phyloP scores from a whole-genome alignment of 108 stramenopile genomes.

The Parietichytrium sp. region DNA sequence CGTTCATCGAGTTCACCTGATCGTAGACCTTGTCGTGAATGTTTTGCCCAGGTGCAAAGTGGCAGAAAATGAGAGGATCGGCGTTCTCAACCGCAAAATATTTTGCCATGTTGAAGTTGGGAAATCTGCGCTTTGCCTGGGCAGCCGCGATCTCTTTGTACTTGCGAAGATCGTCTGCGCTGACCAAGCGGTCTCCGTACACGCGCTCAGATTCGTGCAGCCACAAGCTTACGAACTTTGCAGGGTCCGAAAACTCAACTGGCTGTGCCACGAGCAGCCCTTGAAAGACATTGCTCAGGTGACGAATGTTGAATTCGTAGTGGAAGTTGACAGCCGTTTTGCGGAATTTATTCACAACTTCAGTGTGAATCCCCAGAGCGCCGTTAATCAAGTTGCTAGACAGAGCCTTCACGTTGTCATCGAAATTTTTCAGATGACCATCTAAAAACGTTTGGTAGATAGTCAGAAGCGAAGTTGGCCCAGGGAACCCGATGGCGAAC shows the following conservation, averaged over 20 bases:
- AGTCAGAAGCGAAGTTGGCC: constrained; percentile 61
- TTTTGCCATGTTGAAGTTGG: constrained; percentile 55
- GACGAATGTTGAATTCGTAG: constrained; percentile 75
- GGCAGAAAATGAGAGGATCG: constrained; percentile 69
- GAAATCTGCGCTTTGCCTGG: constrained; percentile 63
- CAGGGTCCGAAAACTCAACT: constrained; percentile 55
- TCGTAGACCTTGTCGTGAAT: constrained; percentile 64
- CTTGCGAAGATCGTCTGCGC: constrained; percentile 57
- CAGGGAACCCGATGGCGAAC: constrained; percentile 68
- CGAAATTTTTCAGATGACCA: constrained; percentile 65
- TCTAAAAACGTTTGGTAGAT: constrained; percentile 68
- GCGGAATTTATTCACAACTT: constrained; percentile 60
- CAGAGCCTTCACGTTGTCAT: constrained; percentile 53
- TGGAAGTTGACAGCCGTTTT: constrained; percentile 71
- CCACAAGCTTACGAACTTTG: constrained; percentile 69
- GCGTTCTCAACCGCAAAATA: constrained; percentile 66
- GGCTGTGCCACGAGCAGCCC: constrained; percentile 66
- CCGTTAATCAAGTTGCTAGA: constrained; percentile 56
- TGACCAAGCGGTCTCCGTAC: constrained; percentile 68
- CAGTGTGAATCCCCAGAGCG: constrained; percentile 60
- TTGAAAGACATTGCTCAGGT: constrained; percentile 70
- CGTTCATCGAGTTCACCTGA: constrained; percentile 51
- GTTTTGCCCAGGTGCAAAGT: constrained; percentile 60
- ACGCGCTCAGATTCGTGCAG: constrained; percentile 70
- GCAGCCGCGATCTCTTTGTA: constrained; percentile 58